Evolutionary conservation across 1,284 basidiomycete species (phyloP).

Genomic region (Austroboletus niveus): DNA sequence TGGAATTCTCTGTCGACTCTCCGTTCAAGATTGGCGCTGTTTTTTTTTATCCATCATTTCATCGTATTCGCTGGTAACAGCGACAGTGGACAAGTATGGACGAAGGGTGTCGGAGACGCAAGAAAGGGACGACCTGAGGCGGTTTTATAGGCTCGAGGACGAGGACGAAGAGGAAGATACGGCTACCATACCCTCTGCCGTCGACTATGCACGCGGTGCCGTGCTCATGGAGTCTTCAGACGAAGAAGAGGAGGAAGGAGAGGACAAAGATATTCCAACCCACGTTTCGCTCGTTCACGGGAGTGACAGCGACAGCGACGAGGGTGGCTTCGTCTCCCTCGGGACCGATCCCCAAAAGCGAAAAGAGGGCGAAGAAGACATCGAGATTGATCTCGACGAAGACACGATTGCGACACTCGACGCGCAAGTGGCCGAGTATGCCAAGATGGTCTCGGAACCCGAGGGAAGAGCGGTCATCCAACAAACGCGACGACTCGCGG

Average conservation of each 20-base stretch:
- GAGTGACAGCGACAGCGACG: constrained; percentile 44
- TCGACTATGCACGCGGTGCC: constrained; percentile 90
- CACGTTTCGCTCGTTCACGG: constrained; percentile 33
- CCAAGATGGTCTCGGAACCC: constrained; percentile 42
- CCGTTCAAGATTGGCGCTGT: no score
- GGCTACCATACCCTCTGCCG: constrained; percentile 34
- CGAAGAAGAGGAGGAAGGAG: constrained; percentile 67
- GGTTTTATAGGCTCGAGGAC: constrained; percentile 79
- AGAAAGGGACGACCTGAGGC: constrained; percentile 73
- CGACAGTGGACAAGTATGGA: no score
- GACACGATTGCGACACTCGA: constrained; percentile 68
- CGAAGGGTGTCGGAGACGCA: constrained; percentile 57
- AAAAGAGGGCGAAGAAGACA: constrained; percentile 40
- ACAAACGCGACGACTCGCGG: constrained; percentile 80
- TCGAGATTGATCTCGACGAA: constrained; percentile 81
- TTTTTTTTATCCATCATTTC: no score
- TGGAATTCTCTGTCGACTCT: no score
- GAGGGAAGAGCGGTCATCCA: constrained; percentile 33
- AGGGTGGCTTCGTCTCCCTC: constrained; percentile 50
- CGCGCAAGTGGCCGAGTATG: constrained; percentile 66
- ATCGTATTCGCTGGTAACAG: no score
- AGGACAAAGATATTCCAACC: constrained; percentile 35
- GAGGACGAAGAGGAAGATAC: constrained; percentile 38
- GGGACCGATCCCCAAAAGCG: constrained; percentile 39
- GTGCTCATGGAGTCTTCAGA: constrained; percentile 87